These are phyloP conservation scores for Sclerotinia minor DNA, from an alignment of 2,329 filamentous ascomycete genomes.

Conservation along the genomic window DNA sequence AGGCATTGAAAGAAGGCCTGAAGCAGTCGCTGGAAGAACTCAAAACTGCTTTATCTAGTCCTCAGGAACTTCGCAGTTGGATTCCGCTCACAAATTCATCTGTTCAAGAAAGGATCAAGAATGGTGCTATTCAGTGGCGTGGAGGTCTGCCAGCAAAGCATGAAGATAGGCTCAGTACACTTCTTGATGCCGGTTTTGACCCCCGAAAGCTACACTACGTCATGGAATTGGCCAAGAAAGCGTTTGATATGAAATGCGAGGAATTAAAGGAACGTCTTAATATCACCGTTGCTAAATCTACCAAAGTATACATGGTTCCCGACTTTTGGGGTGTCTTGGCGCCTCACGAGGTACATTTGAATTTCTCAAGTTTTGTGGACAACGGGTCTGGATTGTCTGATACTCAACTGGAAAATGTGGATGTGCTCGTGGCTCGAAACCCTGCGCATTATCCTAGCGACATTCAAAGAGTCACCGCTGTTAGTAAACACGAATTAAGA, in stretches of 20 bases:
- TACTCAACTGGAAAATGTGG: slow-evolving; percentile 54
- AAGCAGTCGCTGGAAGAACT: slow-evolving; percentile 54
- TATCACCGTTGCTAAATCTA: slow-evolving; percentile 60
- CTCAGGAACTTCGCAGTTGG: slow-evolving; percentile 56
- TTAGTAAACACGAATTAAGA: slow-evolving; percentile 60
- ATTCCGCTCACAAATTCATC: slow-evolving; percentile 49
- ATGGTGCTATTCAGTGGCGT: slow-evolving; percentile 31
- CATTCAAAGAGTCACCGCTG: slow-evolving; percentile 65
- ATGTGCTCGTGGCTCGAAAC: slow-evolving; percentile 67
- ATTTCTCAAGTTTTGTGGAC: slow-evolving; percentile 63
- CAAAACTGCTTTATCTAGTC: slow-evolving; percentile 51
- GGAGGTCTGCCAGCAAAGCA: slow-evolving; percentile 32
- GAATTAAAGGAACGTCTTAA: slow-evolving; percentile 55
- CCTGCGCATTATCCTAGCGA: slow-evolving; percentile 71
- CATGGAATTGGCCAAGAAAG: slow-evolving; percentile 45
- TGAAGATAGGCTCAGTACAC: slow-evolving; percentile 53
- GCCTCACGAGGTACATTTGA: slow-evolving; percentile 66
- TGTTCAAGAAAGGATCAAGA: slow-evolving; percentile 41
- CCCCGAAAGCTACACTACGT: slow-evolving; percentile 51
- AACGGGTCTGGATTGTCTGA: slow-evolving; percentile 54
- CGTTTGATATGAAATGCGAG: slow-evolving; percentile 33
- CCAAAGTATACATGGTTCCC: slow-evolving; percentile 65
- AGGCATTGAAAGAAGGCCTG: slow-evolving; percentile 53
- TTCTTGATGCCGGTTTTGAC: slow-evolving; percentile 63
- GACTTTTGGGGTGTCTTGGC: slow-evolving; percentile 63